phyloP scores from a whole-genome alignment of 352 stramenopile genomes.

The Pythium grandisporangium region DNA sequence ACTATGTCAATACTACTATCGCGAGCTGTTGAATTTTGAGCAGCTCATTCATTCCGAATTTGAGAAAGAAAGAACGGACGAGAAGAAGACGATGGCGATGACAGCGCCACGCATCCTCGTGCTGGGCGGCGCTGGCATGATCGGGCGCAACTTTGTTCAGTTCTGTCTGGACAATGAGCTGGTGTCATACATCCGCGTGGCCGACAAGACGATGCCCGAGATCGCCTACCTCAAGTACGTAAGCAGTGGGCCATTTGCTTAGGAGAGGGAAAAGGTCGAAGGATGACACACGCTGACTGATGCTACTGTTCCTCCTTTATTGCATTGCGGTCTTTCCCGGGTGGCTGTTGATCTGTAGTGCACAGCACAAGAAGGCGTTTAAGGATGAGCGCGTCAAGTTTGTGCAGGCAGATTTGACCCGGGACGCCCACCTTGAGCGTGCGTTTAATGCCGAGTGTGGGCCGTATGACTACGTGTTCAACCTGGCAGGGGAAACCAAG shows the following conservation, averaged over 20 bases:
- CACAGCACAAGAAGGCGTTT: conserved; percentile 58
- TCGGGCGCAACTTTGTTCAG: conserved; percentile 84
- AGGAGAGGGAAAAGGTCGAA: no score
- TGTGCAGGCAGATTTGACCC: conserved; percentile 75
- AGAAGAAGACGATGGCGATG: background rate
- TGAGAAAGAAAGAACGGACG: background rate
- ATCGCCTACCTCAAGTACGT: conserved; percentile 84
- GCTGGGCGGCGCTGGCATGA: conserved; percentile 78
- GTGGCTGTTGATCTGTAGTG: no score
- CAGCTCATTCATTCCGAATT: no score
- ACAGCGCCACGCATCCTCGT: conserved; percentile 70
- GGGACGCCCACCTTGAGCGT: conserved; percentile 67
- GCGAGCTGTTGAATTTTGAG: no score
- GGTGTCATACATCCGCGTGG: conserved; percentile 57
- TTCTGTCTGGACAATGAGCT: conserved; percentile 66
- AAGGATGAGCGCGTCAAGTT: conserved; percentile 60
- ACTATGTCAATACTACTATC: no score
- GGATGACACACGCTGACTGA: no score
- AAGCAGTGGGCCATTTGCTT: no score
- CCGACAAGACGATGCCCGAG: conserved; percentile 82
- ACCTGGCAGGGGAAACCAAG: conserved; percentile 79
- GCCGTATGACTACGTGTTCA: conserved; percentile 82
- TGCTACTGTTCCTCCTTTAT: no score
- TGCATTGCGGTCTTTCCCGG: no score
- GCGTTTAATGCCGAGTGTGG: conserved; percentile 62